These are phyloP conservation scores for Coemansia sp. DNA, from an alignment of 192 early-diverging fungal species.

Conservation along the genomic window DNA sequence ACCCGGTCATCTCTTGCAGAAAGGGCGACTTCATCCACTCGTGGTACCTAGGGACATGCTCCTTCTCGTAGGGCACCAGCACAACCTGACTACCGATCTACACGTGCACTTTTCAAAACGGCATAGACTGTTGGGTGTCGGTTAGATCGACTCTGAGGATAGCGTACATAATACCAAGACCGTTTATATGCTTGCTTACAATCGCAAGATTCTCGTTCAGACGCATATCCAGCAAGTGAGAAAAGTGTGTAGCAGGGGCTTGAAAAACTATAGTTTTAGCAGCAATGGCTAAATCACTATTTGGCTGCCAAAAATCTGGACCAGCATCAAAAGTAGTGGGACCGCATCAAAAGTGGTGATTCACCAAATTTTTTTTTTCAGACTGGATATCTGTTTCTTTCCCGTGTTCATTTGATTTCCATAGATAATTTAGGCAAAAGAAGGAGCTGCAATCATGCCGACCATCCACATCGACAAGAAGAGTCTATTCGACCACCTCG, in stretches of 20 bases:
- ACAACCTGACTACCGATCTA: constrained; percentile 62
- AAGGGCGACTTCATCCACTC: constrained; percentile 93
- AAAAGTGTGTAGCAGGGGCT: not conserved
- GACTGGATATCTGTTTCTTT: not conserved
- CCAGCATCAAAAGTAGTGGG: not conserved
- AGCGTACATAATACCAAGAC: not conserved
- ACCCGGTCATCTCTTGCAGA: constrained; percentile 92
- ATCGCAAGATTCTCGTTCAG: constrained; percentile 46
- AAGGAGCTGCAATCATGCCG: constrained; percentile 67
- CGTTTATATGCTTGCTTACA: constrained; percentile 14
- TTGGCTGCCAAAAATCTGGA: not conserved
- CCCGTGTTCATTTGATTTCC: not conserved
- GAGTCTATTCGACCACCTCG: constrained; percentile 79
- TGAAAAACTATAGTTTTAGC: not conserved
- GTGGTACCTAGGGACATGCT: constrained; percentile 89
- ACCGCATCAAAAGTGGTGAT: constrained; percentile 8
- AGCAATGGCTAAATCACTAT: not conserved
- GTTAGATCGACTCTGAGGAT: not conserved
- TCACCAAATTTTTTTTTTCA: constrained; percentile 18
- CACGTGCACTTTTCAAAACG: not conserved
- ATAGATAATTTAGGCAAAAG: not conserved
- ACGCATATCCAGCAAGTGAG: constrained; percentile 18
- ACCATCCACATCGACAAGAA: constrained; percentile 94
- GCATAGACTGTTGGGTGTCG: not conserved
- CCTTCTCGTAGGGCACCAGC: constrained; percentile 81